These are phyloP conservation scores for Tetrahymena borealis DNA, from an alignment of 73 alveolate genomes.

Conservation along the genomic window DNA sequence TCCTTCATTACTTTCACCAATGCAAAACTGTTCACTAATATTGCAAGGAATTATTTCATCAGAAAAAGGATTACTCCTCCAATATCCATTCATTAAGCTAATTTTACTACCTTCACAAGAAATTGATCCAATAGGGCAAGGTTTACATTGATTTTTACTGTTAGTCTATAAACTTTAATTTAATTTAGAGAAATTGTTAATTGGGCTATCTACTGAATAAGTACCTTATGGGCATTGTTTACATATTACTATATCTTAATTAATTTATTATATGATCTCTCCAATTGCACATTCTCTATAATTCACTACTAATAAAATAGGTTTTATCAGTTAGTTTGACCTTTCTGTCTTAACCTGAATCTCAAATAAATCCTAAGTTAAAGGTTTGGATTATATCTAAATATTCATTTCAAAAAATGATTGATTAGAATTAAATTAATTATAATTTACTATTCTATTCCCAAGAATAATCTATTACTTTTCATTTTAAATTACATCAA, in stretches of 20 bases:
- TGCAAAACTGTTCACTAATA: background rate
- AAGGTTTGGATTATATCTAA: background rate
- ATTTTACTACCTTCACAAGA: background rate
- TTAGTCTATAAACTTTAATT: background rate
- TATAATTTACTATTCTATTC: background rate
- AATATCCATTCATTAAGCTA: background rate
- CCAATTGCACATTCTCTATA: background rate
- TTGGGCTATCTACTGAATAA: background rate
- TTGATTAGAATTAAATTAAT: background rate
- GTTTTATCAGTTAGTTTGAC: background rate
- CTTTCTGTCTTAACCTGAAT: background rate
- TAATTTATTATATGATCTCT: background rate
- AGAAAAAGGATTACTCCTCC: background rate
- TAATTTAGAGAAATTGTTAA: background rate
- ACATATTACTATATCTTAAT: background rate
- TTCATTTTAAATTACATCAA: background rate
- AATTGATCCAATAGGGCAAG: background rate
- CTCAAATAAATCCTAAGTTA: background rate
- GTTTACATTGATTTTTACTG: background rate
- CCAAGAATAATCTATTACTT: background rate
- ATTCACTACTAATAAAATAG: background rate
- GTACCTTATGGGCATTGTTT: background rate
- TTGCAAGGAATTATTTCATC: background rate
- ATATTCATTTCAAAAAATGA: background rate
- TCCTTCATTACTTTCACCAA: background rate